Evolutionary conservation across 352 stramenopile species (phyloP), one percentile per base, ranked within the genome.

Genomic region (Phytopythium chamaehyphon): DNA sequence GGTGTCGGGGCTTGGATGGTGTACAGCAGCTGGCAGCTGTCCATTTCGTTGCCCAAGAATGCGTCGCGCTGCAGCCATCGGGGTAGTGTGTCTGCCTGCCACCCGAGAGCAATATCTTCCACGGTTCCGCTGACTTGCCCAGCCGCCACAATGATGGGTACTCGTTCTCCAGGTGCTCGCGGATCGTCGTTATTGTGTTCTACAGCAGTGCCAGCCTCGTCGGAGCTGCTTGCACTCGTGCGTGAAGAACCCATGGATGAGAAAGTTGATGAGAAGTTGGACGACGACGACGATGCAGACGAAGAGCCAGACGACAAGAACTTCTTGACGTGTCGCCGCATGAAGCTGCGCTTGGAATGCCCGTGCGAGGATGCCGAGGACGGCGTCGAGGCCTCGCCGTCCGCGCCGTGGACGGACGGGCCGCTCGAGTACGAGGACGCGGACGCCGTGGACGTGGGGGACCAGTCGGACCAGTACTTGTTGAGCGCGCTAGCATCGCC

Each of bases 61-160:
- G 64, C 61, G 47, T 69, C 57, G 2, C 71, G 71, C 56, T 73
- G 66, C 40, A 62, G 60, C 40, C 57, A 76, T 26, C 67, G 55
- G 38, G 64, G 50, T n/a, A 76, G 59, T 11, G 63, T 73, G 45
- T 76, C 60, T 24, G 71, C 69, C 16, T 79, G 35, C 42, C 66
- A 73, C 6, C 69, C 71, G n/a, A 79, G 42, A 21, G 68, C 63
- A 21, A 59, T 61, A 47, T 83, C 71, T 38, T 82, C 71, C 10
- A 73, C 55, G 16, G 66, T 69, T 14, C 68, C 71, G 18, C 68
- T 56, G 2, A 79, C 48, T n/a, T 61, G 60, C 6, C 68, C 71
- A 0, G 68, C 69, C 35, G 72, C 42, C 22, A 82, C 61, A 6
- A 82, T 47, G 15, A 64, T 57, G 15, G 67, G 64, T 6, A 62